Evolutionary conservation across 116 monocot genomes (phyloP).

Genomic region (Trichopus zeylanicus): DNA sequence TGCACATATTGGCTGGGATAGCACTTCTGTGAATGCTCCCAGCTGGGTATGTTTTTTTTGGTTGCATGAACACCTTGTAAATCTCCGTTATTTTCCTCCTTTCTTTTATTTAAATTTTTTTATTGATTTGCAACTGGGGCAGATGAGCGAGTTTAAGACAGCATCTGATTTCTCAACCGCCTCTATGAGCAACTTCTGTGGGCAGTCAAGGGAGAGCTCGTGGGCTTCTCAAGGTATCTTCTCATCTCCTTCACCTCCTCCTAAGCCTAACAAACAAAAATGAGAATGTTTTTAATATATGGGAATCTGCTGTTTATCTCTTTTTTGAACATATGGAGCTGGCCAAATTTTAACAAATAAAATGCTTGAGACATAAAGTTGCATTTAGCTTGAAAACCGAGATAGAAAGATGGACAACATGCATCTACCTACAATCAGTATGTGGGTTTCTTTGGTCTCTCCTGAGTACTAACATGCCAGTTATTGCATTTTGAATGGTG

Average conservation of each 20-base stretch:
- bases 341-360: neutral
- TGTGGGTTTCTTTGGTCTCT: too few relatives aligned
- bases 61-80: neutral
- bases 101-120: neutral
- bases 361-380: too few relatives aligned
- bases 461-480: too few relatives aligned
- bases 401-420: too few relatives aligned
- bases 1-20: constrained; percentile 50
- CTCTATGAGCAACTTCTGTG: constrained; percentile 33
- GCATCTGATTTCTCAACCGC: constrained; percentile 56
- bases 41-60: constrained; percentile 59
- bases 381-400: too few relatives aligned
- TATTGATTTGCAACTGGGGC: neutral
- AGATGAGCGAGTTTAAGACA: constrained; percentile 65
- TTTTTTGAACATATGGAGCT: too few relatives aligned
- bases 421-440: too few relatives aligned
- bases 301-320: too few relatives aligned
- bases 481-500: neutral
- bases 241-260: too few relatives aligned
- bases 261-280: too few relatives aligned
- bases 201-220: constrained; percentile 37
- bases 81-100: neutral
- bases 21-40: constrained; percentile 36
- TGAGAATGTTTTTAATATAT: too few relatives aligned
- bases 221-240: constrained; percentile 70